Evolutionary conservation across 164 flowering plant genomes (phyloP).

Genomic region (Malania oleifera): DNA sequence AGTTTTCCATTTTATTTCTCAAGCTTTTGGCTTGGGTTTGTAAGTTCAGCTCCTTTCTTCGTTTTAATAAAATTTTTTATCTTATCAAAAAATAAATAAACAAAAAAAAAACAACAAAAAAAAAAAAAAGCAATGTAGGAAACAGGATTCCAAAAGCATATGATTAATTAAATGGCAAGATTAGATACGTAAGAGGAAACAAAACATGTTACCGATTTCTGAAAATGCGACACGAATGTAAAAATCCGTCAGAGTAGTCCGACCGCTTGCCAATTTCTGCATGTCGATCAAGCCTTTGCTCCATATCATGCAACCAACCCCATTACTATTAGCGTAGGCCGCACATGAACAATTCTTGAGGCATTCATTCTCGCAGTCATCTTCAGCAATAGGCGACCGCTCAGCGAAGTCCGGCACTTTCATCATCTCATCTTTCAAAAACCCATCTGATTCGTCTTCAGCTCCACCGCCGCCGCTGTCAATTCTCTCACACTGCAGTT

Average conservation of each 20-base stretch:
- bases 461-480: not conserved
- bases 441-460: not conserved
- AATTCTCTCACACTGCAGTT: conserved; percentile 26
- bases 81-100: too few species aligned
- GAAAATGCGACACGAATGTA: not conserved
- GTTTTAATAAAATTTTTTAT: too few species aligned
- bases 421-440: not conserved
- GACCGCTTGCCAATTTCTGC: not conserved
- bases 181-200: too few species aligned
- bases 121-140: too few species aligned
- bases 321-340: not conserved
- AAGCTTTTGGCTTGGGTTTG: too few species aligned
- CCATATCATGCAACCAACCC: not conserved
- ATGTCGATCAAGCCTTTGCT: not conserved
- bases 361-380: conserved; percentile 35
- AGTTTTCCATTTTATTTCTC: too few species aligned
- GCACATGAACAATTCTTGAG: conserved; percentile 19
- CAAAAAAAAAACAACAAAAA: too few species aligned
- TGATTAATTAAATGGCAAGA: too few species aligned
- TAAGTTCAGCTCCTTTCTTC: too few species aligned
- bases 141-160: too few species aligned
- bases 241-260: not conserved
- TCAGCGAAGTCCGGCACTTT: conserved; percentile 12
- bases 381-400: not conserved
- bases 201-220: not conserved